Percentiles rank a stretch among this genome's conserved stretches.
These are phyloP conservation scores for Gelatoporia subvermispora DNA, from an alignment of 768 basidiomycete species.

Conservation along the genomic window DNA sequence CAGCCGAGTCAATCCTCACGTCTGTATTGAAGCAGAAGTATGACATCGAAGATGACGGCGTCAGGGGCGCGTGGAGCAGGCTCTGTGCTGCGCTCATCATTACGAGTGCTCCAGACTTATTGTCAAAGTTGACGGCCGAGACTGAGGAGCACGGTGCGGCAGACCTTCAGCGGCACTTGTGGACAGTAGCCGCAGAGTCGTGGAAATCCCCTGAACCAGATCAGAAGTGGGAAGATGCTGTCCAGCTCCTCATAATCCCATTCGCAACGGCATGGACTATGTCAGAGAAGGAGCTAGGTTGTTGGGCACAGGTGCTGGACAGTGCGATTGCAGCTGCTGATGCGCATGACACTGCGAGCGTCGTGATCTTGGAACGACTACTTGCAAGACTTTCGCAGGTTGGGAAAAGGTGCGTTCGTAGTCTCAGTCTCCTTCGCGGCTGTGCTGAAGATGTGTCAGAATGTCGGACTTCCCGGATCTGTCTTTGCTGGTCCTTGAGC, in stretches of 20 bases:
- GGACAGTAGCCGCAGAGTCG: slow-evolving; percentile 39
- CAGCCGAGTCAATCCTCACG: slow-evolving; percentile 43
- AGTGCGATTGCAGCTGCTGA: slow-evolving; percentile 25
- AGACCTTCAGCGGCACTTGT: slow-evolving; percentile 41
- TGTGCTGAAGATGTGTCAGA: background rate
- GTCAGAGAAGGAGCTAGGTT: slow-evolving; percentile 34
- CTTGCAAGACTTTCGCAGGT: background rate
- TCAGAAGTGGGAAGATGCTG: slow-evolving; percentile 35
- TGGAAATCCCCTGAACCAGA: slow-evolving; percentile 22
- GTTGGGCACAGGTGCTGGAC: slow-evolving; percentile 38
- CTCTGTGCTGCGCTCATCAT: slow-evolving; percentile 47
- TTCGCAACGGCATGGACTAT: slow-evolving; percentile 47
- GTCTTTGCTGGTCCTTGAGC: slow-evolving; percentile 1
- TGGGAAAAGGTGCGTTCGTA: background rate
- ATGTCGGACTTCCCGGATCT: slow-evolving; percentile 1
- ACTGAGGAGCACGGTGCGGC: slow-evolving; percentile 22
- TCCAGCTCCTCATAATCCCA: slow-evolving; percentile 43
- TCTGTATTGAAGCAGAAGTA: slow-evolving; percentile 42
- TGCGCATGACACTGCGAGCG: slow-evolving; percentile 7
- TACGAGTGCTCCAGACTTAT: slow-evolving; percentile 34
- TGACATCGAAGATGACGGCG: slow-evolving; percentile 30
- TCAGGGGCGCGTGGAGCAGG: slow-evolving; percentile 41
- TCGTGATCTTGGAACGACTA: slow-evolving; percentile 8
- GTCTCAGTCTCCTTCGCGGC: background rate
- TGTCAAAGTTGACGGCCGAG: slow-evolving; percentile 29